A percentile compares a stretch with the other conserved stretches of the same genome.
Conservation (phyloP, 169 alveolate species). For the Plasmodium relictum region DNA sequence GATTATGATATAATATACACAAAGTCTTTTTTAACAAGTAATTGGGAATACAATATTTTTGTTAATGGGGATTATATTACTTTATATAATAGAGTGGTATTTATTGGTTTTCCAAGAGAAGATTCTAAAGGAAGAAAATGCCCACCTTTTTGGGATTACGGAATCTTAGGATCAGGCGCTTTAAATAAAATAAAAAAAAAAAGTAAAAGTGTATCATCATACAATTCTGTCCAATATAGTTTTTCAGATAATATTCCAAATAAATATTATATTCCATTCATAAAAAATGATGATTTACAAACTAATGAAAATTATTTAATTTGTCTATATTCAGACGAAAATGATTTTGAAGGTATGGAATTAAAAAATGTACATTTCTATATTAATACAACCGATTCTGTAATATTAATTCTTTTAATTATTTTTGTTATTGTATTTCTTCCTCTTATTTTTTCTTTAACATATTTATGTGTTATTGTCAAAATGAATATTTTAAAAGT, state of each 20-base stretch:
- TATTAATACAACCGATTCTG: conserved; percentile 64
- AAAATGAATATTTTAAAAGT: conserved; percentile 48
- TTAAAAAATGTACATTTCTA: conserved; percentile 52
- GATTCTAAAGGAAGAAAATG: conserved; percentile 21
- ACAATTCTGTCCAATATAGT: conserved; percentile 21
- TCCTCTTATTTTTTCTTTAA: conserved; percentile 51
- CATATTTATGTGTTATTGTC: conserved; percentile 47
- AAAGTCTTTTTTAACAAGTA: conserved; percentile 61
- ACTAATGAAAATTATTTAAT: conserved; percentile 41
- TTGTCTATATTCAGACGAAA: conserved; percentile 76
- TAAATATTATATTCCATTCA: conserved; percentile 44
- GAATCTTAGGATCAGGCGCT: conserved; percentile 62
- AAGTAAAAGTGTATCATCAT: conserved; percentile 1
- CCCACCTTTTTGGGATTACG: conserved; percentile 71
- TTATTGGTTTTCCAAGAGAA: conserved; percentile 32
- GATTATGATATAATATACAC: conserved; percentile 54
- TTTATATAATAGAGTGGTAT: conserved; percentile 30
- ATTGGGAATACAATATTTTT: conserved; percentile 54
- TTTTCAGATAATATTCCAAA: conserved; percentile 29
- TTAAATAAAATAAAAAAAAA: conserved; percentile 33
- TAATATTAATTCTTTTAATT: conserved; percentile 51
- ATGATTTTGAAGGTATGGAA: conserved; percentile 73
- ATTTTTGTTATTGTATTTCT: conserved; percentile 63
- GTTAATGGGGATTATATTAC: conserved; percentile 61
- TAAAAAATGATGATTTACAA: conserved; percentile 70